phyloP scores from a whole-genome alignment of 1,139 yeast species.

The Suhomyces anneliseae region DNA sequence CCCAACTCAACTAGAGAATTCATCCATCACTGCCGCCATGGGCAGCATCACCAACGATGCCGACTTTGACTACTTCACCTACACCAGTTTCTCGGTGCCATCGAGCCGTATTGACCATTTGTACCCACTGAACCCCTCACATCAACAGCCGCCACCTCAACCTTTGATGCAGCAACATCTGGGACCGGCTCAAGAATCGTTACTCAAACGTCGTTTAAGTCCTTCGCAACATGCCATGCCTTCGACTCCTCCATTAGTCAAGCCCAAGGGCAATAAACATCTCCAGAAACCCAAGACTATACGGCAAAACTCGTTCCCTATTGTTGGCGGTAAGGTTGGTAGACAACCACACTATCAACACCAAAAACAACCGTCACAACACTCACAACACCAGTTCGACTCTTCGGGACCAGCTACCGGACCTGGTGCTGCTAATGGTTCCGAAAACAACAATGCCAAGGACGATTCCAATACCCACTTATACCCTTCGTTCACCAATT shows the following conservation, averaged over 20 bases:
- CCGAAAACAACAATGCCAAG: neutral
- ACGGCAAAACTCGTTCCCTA: constrained; percentile 14
- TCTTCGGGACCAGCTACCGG: no score
- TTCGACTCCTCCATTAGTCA: constrained; percentile 7
- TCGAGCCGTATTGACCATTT: constrained; percentile 13
- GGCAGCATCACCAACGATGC: constrained; percentile 2
- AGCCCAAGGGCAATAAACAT: constrained; percentile 6
- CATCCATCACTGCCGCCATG: constrained; percentile 1
- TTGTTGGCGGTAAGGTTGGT: constrained; percentile 6
- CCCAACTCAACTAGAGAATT: neutral
- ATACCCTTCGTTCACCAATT: neutral
- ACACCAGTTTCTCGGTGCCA: constrained; percentile 12
- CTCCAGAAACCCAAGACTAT: constrained; percentile 10
- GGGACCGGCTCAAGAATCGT: constrained; percentile 5
- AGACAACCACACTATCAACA: neutral
- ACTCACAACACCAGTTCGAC: no score
- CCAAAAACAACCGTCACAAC: neutral
- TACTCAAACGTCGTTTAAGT: constrained; percentile 4
- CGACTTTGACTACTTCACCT: constrained; percentile 14
- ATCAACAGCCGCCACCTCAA: neutral
- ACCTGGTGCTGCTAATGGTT: no score
- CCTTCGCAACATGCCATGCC: constrained; percentile 3
- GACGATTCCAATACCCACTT: neutral
- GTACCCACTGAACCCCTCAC: constrained; percentile 1
- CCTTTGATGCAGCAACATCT: neutral